Evolutionary conservation across 805 yeast genomes (phyloP), one percentile per base, ranked within the genome.

Genomic region (Cyberlindnera meyerae): DNA sequence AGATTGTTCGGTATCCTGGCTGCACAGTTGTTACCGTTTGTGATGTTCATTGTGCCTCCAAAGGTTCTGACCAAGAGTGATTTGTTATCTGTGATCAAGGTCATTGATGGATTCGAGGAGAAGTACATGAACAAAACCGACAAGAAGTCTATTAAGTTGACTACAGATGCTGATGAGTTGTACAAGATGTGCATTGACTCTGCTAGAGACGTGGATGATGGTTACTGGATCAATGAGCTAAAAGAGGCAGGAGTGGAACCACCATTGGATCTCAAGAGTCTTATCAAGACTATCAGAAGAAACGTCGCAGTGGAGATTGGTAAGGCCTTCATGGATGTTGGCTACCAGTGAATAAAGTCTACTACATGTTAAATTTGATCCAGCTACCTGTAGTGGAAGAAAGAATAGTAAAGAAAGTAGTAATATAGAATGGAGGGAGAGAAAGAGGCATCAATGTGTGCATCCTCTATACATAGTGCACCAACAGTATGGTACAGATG

Each of bases 1-100:
- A 69, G 69, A 47, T 70, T 68, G 45, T 60, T 63, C 37, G 73
- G 78, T 8, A 60, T 75, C 13, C 59, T 78, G 27, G 48, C 77
- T 12, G 51, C 72, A n/a, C 74, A 76, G 38, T 47, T 74, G 12
- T 47, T 63, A 31, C 75, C 77, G 13, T 66, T 67, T 52, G 63
- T 63, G 51, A 42, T 39, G 22, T 47, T 49, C 17, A 31, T 29
- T 8, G 38, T 37, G 12, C 53, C 56, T 12, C 39, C 51, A 26
- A 47, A 49, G 22, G 45, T 53, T 6, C 20, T 52, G 18, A 18
- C 40, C n/a, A 40, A 48, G 24, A 31, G 37, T 9, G 55, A 54
- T 24, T 22, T 54, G 9, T 29, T 52, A 7, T 8, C 45, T 9
- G 39, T 52, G 11, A 31, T 54, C 5, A 45, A 40, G 24, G 43